Percentiles rank a stretch among this genome's conserved stretches.
These are phyloP conservation scores for Elaeis oleifera DNA, from an alignment of 202 grass and related monocot species.

Conservation along the genomic window DNA sequence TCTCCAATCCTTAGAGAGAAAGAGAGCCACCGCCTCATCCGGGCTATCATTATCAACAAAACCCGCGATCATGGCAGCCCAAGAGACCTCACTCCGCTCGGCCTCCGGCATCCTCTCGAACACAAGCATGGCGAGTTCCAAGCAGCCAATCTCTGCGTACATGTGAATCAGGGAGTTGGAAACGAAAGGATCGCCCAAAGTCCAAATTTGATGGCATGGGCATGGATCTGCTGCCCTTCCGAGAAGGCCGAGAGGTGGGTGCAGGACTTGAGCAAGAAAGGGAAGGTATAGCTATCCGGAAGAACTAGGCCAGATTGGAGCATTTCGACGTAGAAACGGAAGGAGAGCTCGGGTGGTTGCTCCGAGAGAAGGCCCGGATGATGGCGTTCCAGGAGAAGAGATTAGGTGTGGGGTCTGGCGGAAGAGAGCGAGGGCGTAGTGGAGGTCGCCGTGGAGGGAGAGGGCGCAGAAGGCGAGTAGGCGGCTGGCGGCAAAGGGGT, in stretches of 20 bases:
- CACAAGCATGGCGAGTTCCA: no score
- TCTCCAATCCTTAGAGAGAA: slow-evolving; percentile 4
- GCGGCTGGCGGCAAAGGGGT: slow-evolving; percentile 1
- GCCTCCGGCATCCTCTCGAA: no score
- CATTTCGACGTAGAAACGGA: slow-evolving; percentile 4
- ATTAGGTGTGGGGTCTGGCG: neutral
- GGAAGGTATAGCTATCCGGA: no score
- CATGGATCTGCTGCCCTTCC: no score
- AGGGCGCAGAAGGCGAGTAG: slow-evolving; percentile 2
- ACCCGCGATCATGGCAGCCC: slow-evolving; percentile 5
- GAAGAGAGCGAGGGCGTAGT: slow-evolving; percentile 5
- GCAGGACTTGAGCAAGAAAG: no score
- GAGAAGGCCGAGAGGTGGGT: no score
- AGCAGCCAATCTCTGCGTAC: no score
- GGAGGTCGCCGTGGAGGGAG: slow-evolving; percentile 7
- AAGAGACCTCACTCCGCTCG: slow-evolving; percentile 2
- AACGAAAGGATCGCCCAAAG: no score
- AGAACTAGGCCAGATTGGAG: no score
- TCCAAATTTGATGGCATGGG: no score
- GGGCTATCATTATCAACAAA: slow-evolving; percentile 3
- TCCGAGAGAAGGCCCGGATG: slow-evolving; percentile 1
- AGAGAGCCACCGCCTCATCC: neutral
- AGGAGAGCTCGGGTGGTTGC: slow-evolving; percentile 1
- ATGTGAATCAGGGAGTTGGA: no score
- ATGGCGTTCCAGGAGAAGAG: slow-evolving; percentile 8